These are phyloP conservation scores for Bisporella sp. DNA, from an alignment of 2,329 filamentous ascomycete genomes.

Conservation along the genomic window DNA sequence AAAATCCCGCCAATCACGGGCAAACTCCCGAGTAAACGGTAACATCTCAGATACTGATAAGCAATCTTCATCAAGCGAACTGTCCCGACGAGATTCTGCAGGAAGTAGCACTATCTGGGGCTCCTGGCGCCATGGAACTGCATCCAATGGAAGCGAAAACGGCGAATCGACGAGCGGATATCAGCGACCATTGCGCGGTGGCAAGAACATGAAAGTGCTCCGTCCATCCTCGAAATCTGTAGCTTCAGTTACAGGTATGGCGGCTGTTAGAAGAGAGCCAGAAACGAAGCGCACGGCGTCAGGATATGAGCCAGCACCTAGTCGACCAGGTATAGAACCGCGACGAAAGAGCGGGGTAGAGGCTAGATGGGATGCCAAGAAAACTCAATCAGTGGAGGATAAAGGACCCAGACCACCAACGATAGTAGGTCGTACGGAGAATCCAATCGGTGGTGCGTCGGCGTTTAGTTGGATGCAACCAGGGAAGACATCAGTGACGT, in stretches of 20 bases:
- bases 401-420: constrained; percentile 18
- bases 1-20: constrained; percentile 2
- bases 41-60: constrained; percentile 16
- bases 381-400: constrained; percentile 29
- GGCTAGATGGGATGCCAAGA: constrained; percentile 46
- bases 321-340: constrained; percentile 39
- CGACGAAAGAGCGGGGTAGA: constrained; percentile 41
- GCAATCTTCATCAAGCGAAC: constrained; percentile 8
- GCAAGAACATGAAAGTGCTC: constrained; percentile 81
- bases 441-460: constrained; percentile 86
- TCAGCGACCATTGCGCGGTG: constrained; percentile 61
- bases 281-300: constrained; percentile 42
- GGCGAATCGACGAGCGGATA: constrained; percentile 40
- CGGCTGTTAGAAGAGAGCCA: constrained; percentile 19
- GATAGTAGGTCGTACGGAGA: constrained; percentile 51
- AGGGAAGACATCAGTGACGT: constrained; percentile 15
- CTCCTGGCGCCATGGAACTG: constrained; percentile 57
- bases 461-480: constrained; percentile 89
- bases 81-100: constrained; percentile 35
- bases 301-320: constrained; percentile 42
- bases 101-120: constrained; percentile 55
- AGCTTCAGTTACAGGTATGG: constrained; percentile 37
- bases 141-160: constrained; percentile 17
- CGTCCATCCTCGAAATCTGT: constrained; percentile 65
- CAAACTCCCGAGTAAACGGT: constrained; percentile 5